A percentile compares a stretch with the other conserved stretches of the same genome.
Evolutionary conservation across 2,329 filamentous ascomycete genomes (phyloP).

Genomic region (Colletotrichum sp.): DNA sequence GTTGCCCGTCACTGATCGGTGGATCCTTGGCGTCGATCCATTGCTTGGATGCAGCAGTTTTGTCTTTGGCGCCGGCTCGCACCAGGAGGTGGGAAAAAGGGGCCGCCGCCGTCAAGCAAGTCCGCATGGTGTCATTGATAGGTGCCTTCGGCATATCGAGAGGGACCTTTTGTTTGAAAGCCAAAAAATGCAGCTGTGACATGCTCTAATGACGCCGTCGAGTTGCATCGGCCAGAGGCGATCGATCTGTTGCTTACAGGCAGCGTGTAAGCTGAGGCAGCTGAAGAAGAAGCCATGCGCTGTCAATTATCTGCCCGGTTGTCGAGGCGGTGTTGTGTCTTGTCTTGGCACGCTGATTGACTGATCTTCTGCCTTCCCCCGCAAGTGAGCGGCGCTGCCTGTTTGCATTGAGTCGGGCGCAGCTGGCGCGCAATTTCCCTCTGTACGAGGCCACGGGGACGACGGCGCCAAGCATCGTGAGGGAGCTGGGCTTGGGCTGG

Average conservation of each 20-base stretch:
- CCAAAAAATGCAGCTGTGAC: background rate
- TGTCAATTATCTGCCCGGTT: background rate
- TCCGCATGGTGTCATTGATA: background rate
- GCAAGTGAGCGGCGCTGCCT: background rate
- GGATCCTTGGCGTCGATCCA: conserved; percentile 16
- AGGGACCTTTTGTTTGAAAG: background rate
- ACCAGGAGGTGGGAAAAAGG: background rate
- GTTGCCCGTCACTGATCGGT: background rate
- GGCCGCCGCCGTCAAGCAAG: background rate
- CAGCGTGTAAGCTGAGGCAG: background rate
- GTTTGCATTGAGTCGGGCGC: background rate
- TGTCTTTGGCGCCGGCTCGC: background rate
- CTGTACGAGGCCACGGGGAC: conserved; percentile 9
- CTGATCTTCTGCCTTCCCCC: background rate
- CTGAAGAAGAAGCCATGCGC: background rate
- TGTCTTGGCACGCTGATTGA: background rate
- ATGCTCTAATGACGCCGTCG: background rate
- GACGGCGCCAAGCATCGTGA: conserved; percentile 8
- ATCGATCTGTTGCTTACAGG: background rate
- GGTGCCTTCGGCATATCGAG: background rate
- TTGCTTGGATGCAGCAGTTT: background rate
- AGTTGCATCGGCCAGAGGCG: background rate
- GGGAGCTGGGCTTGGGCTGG: background rate
- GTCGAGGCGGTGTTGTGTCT: background rate
- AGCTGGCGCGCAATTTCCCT: conserved; percentile 15